Evolutionary conservation across 257 asterid species (phyloP).

Genomic region (Leonotis leonurus): DNA sequence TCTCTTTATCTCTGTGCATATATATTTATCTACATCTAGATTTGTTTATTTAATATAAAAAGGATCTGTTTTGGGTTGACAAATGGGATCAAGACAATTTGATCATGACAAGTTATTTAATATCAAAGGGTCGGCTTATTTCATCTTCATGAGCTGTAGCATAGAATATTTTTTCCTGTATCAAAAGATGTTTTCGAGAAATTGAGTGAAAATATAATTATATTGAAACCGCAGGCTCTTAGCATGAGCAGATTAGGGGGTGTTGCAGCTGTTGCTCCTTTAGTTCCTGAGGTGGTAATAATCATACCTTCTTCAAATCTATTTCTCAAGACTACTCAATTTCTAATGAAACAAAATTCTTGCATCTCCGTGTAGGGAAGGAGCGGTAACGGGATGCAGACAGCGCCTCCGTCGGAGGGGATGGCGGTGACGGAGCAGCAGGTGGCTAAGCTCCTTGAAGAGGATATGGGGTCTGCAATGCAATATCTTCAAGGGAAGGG

Average conservation of each 20-base stretch:
- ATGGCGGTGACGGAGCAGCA: conserved; percentile 77
- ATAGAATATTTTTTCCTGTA: too few relatives aligned
- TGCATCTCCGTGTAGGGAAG: too few relatives aligned
- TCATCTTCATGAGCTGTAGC: too few relatives aligned
- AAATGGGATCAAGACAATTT: conserved; percentile 1
- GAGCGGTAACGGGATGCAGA: conserved; percentile 38
- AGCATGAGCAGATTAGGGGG: conserved; percentile 96
- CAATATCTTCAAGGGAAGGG: conserved; percentile 93
- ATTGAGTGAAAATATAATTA: neutral
- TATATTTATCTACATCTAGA: too few relatives aligned
- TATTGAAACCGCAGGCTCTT: conserved; percentile 51
- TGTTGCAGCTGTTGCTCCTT: conserved; percentile 73
- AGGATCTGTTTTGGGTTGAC: conserved; percentile 40
- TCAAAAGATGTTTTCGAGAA: too few relatives aligned
- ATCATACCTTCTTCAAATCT: neutral
- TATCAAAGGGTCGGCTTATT: too few relatives aligned
- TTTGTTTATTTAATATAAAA: neutral
- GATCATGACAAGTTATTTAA: too few relatives aligned
- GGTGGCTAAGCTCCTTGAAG: conserved; percentile 83
- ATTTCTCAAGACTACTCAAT: too few relatives aligned
- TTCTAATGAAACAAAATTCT: too few relatives aligned
- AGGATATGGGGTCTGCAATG: conserved; percentile 95
- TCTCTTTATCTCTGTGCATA: conserved; percentile 14
- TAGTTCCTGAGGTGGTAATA: conserved; percentile 65
- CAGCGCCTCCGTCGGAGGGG: conserved; percentile 54